These are phyloP conservation scores for Rhododendron kiyosumense DNA, from an alignment of 148 eudicot genomes.

Conservation along the genomic window DNA sequence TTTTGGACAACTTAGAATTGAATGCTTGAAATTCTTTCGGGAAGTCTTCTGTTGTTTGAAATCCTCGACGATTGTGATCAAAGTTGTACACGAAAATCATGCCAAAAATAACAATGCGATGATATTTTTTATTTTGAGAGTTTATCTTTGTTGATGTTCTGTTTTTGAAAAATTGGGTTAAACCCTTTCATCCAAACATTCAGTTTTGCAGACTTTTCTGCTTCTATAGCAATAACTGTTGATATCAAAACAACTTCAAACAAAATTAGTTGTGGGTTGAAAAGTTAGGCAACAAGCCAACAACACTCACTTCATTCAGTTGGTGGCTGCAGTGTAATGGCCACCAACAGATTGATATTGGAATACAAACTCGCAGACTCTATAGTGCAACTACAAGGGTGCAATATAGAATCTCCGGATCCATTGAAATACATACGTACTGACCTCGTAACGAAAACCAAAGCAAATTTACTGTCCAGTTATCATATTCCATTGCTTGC, in stretches of 20 bases:
- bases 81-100: not conserved
- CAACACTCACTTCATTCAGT: not conserved
- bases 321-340: too few species aligned
- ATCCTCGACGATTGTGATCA: not conserved
- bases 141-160: not conserved
- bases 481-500: not conserved
- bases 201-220: not conserved
- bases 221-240: too few species aligned
- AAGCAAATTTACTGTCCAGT: not conserved
- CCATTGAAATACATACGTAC: too few species aligned
- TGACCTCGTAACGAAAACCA: not conserved
- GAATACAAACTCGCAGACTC: too few species aligned
- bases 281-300: not conserved
- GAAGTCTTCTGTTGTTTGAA: too few species aligned
- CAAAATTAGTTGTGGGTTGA: not conserved
- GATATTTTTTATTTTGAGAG: not conserved
- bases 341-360: too few species aligned
- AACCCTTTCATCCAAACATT: not conserved
- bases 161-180: too few species aligned
- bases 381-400: too few species aligned
- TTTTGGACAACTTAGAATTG: too few species aligned
- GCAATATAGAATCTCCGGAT: too few species aligned
- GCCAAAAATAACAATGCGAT: not conserved
- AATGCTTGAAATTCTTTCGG: too few species aligned
- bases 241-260: too few species aligned